A percentile compares a stretch with the other conserved stretches of the same genome.
Conservation (phyloP, 2,329 filamentous ascomycete species). For the Scytalidium sp. region DNA sequence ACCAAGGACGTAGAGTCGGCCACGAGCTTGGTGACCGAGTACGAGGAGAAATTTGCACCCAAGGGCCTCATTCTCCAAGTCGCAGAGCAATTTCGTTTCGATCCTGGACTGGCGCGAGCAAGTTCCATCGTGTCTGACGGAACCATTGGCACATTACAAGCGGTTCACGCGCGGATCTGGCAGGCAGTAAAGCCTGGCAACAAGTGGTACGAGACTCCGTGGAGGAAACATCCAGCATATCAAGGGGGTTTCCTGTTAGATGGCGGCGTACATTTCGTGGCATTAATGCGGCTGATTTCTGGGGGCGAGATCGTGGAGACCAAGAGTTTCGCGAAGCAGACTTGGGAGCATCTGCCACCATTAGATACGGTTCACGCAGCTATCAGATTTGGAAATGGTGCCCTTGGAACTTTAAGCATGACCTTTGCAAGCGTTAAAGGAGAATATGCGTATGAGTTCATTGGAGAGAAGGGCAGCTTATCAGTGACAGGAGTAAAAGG, state of each 20-base stretch:
- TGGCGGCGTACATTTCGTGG: conserved; percentile 70
- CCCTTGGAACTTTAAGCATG: conserved; percentile 26
- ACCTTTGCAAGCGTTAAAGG: conserved; percentile 27
- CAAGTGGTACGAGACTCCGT: conserved; percentile 48
- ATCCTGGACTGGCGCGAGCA: not conserved
- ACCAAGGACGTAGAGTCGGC: conserved; percentile 46
- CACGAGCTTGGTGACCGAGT: conserved; percentile 44
- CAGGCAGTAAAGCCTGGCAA: conserved; percentile 37
- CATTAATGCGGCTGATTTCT: conserved; percentile 60
- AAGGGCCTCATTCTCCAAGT: conserved; percentile 49
- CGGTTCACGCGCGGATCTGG: conserved; percentile 22
- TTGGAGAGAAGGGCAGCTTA: conserved; percentile 29
- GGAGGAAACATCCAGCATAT: conserved; percentile 68
- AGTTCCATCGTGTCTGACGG: not conserved
- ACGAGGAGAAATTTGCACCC: conserved; percentile 32
- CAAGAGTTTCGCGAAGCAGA: conserved; percentile 14
- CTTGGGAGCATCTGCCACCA: conserved; percentile 23
- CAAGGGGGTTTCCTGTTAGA: conserved; percentile 78
- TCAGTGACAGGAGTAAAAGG: conserved; percentile 15
- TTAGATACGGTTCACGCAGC: conserved; percentile 29
- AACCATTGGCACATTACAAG: not conserved
- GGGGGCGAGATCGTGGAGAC: conserved; percentile 24
- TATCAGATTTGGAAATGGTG: conserved; percentile 25
- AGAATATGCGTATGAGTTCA: conserved; percentile 25
- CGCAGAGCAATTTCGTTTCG: conserved; percentile 72